Evolutionary conservation across 805 yeast species (phyloP).

Genomic region (Metschnikowia similis): DNA sequence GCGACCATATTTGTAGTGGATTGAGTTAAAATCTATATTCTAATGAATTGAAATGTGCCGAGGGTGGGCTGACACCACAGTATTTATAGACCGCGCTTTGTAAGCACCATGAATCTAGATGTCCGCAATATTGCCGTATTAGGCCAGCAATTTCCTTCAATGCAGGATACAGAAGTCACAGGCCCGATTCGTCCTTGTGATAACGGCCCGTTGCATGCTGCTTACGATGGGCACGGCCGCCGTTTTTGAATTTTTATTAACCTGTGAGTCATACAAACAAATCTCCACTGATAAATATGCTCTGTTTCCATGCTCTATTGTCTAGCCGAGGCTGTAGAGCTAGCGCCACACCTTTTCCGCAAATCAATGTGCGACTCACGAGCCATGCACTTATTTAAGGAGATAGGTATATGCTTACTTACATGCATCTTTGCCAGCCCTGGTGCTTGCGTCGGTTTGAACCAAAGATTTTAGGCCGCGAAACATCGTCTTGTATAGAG

Average conservation of each 20-base stretch:
- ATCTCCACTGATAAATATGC: not conserved
- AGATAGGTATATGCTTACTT: not conserved
- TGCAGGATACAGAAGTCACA: constrained; percentile 3
- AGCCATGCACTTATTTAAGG: not conserved
- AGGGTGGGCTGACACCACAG: constrained; percentile 6
- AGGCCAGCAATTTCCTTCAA: not conserved
- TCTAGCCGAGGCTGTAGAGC: not conserved
- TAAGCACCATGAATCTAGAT: constrained; percentile 15
- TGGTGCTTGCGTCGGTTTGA: no score
- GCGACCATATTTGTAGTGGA: constrained; percentile 62
- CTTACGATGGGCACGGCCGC: not conserved
- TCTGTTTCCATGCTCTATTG: not conserved
- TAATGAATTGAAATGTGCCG: not conserved
- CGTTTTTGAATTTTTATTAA: not conserved
- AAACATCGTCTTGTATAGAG: no score
- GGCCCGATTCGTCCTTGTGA: constrained; percentile 1
- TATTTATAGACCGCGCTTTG: constrained; percentile 13
- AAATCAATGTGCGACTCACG: not conserved
- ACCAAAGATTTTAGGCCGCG: no score
- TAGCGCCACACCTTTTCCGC: constrained; percentile 3
- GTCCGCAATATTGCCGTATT: constrained; percentile 15
- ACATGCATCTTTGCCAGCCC: not conserved
- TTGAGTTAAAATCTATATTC: not conserved
- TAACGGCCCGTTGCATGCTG: not conserved
- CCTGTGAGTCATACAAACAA: not conserved